Base-by-base conservation (phyloP, 2,329 filamentous ascomycete species). In the Curvularia verruculosa region DNA sequence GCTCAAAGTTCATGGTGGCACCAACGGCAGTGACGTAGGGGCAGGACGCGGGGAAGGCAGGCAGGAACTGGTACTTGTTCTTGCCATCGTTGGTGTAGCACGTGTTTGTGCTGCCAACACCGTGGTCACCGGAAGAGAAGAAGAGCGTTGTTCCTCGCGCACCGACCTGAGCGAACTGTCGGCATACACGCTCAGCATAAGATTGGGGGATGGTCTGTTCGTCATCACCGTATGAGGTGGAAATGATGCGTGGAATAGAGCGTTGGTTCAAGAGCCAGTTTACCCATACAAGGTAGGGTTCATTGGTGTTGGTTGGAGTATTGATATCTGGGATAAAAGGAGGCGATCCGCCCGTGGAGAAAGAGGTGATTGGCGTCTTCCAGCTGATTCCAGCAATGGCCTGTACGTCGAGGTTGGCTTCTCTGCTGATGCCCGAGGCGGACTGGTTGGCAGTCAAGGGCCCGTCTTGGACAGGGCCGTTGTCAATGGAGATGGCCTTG, bases 21-120 rank as follows among this genome's bases (percentile, higher is more conserved):
- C 89, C 89, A 1, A 91, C 84, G 2, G 82, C 77, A 0, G 89
- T 91, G 7, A 90, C 83, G 71, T 85, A 91, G 0, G 88, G 88
- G 64, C 89, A 91, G 0, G 83, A 83, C 0, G 83, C 84, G 0
- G 89, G 89, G 74, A 90, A 91, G 5, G 81, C 82, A 1, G 87
- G 82, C 28, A 86, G 77, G 67, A 88, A 86, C 19, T 82, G 79
- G 9, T 82, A 81, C 1, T 78, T 81, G 56, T 84, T 80, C 41
- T 75, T 79, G 21, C 86, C 87, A 54, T 89, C 85, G 67, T 87
- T 86, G 54, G 80, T 81, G 49, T 80, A 75, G 75, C 87, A 90
- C 8, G 76, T 77, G 12, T 78, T 76, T n/a, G 77, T 76, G 3
- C 67, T 58, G 13, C 84, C 84, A 12, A 87, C 81, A 31, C 86